These are phyloP conservation scores for Saturnispora halmiae DNA, from an alignment of 805 yeast genomes.

Conservation along the genomic window DNA sequence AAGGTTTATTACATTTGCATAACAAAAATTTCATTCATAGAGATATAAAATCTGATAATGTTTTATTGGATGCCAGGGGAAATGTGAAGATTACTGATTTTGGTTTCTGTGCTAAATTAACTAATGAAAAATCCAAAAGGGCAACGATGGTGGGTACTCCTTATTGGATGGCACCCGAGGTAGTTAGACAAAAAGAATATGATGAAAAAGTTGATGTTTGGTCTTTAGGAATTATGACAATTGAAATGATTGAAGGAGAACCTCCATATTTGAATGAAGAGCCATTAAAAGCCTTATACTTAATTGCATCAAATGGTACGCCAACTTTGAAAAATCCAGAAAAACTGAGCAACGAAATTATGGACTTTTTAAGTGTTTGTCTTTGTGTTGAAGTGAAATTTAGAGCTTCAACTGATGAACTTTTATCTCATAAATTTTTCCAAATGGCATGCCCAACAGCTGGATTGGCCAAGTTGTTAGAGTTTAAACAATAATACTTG, in stretches of 20 bases:
- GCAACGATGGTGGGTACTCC: conserved; percentile 99
- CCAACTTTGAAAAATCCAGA: conserved; percentile 86
- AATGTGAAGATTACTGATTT: conserved; percentile 93
- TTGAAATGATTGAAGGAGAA: conserved; percentile 98
- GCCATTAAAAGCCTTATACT: conserved; percentile 84
- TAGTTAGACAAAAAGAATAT: conserved; percentile 87
- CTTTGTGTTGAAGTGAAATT: conserved; percentile 88
- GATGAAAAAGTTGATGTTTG: conserved; percentile 97
- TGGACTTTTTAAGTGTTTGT: conserved; percentile 82
- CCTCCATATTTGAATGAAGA: conserved; percentile 97
- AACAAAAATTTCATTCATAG: conserved; percentile 89
- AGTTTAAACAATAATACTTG: conserved; percentile 22
- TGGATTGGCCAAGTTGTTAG: conserved; percentile 51
- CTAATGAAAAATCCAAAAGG: conserved; percentile 73
- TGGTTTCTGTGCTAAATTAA: conserved; percentile 89
- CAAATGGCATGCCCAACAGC: conserved; percentile 51
- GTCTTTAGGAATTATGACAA: conserved; percentile 96
- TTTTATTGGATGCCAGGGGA: conserved; percentile 70
- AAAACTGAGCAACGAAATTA: conserved; percentile 60
- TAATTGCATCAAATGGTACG: conserved; percentile 95
- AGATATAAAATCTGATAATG: conserved; percentile 95
- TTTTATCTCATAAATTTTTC: conserved; percentile 68
- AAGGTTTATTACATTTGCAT: conserved; percentile 88
- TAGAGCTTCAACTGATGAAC: conserved; percentile 84
- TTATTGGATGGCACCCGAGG: conserved; percentile 99